phyloP scores from a whole-genome alignment of 176 grass and related monocot species.

The Carex littledalei region DNA sequence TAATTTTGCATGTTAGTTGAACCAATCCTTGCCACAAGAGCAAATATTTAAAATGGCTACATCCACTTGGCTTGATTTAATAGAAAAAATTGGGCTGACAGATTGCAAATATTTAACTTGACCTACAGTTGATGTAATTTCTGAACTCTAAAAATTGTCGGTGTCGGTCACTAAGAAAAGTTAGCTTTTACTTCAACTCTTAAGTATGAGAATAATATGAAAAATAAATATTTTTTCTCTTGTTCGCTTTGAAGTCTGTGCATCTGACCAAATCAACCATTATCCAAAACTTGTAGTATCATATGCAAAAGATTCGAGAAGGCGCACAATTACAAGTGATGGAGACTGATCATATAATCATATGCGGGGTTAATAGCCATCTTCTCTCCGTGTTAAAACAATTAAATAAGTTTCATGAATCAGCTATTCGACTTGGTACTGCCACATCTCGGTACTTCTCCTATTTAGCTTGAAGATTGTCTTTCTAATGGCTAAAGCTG shows the following conservation, averaged over 20 bases:
- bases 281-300: conserved; percentile 46
- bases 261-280: conserved; percentile 28
- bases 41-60: background rate
- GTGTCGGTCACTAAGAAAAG: background rate
- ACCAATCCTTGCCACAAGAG: background rate
- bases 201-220: conserved; percentile 1
- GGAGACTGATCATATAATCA: conserved; percentile 87
- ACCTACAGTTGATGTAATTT: background rate
- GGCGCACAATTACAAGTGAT: conserved; percentile 91
- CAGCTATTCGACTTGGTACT: conserved; percentile 81
- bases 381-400: conserved; percentile 76
- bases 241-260: background rate
- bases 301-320: conserved; percentile 91
- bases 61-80: background rate
- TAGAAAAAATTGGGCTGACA: background rate
- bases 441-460: conserved; percentile 73
- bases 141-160: background rate
- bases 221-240: background rate
- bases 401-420: conserved; percentile 92
- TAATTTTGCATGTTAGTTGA: background rate
- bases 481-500: background rate
- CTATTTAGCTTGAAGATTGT: conserved; percentile 15
- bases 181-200: background rate
- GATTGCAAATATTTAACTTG: background rate
- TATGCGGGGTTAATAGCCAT: conserved; percentile 93